These are phyloP conservation scores for Fusarium sp. DNA, from an alignment of 2,329 filamentous ascomycete genomes.

Conservation along the genomic window DNA sequence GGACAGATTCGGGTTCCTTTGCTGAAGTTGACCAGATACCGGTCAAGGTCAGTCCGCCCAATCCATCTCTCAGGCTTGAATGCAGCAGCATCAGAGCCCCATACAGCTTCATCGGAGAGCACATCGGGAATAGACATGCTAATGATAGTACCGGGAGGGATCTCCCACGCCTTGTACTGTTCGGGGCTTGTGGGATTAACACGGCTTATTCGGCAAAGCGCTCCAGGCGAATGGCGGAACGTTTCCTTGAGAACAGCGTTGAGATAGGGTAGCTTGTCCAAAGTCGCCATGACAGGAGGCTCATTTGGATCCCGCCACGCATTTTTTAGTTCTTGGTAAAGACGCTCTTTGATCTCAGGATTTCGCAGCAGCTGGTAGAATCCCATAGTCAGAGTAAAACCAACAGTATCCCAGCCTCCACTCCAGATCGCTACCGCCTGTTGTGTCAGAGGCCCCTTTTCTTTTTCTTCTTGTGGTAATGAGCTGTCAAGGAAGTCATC, in stretches of 20 bases:
- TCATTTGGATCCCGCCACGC: neutral
- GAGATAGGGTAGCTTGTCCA: neutral
- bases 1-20: slow-evolving; percentile 15
- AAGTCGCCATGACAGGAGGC: neutral
- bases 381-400: slow-evolving; percentile 5
- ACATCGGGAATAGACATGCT: slow-evolving; percentile 18
- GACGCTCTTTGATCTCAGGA: neutral
- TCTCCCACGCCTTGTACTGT: slow-evolving; percentile 2
- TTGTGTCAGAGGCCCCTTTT: slow-evolving; percentile 5
- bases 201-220: slow-evolving; percentile 4
- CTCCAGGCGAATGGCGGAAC: neutral
- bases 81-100: neutral
- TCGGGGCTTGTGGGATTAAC: neutral
- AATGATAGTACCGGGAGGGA: slow-evolving; percentile 6
- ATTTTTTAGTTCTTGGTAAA: neutral
- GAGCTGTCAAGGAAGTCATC: slow-evolving; percentile 13
- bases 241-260: slow-evolving; percentile 11
- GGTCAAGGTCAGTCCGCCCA: neutral
- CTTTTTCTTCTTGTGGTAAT: slow-evolving; percentile 1
- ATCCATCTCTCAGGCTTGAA: slow-evolving; percentile 10
- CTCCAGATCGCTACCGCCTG: slow-evolving; percentile 19
- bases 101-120: neutral
- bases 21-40: slow-evolving; percentile 13
- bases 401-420: slow-evolving; percentile 14
- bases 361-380: slow-evolving; percentile 5